Conservation (phyloP, 768 basidiomycete species). For the Mycena metata region DNA sequence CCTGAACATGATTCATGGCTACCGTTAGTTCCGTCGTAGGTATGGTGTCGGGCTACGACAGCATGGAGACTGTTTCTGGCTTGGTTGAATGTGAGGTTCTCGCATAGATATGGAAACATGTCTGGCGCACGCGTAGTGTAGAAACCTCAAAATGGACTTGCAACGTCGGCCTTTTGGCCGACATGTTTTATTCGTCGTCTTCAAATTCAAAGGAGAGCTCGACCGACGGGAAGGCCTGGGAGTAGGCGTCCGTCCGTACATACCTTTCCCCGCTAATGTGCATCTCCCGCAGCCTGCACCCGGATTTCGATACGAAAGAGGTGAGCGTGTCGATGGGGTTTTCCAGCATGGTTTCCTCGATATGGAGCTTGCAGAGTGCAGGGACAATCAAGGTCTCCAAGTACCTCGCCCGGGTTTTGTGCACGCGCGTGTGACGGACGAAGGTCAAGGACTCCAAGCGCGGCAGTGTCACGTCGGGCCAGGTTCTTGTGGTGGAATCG, state of each 20-base stretch:
- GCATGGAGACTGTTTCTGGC: too few species aligned
- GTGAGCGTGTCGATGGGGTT: not conserved
- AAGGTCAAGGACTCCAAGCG: not conserved
- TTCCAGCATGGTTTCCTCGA: not conserved
- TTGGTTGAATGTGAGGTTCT: too few species aligned
- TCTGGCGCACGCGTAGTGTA: too few species aligned
- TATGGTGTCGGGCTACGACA: too few species aligned
- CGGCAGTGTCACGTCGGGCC: not conserved
- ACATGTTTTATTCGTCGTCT: too few species aligned
- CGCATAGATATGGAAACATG: too few species aligned
- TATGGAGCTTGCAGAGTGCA: not conserved
- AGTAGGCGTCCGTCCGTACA: not conserved
- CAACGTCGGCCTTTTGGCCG: too few species aligned
- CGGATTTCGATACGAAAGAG: not conserved
- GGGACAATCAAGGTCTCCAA: constrained; percentile 1
- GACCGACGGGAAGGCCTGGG: not conserved
- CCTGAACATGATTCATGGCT: too few species aligned
- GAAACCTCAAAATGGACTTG: too few species aligned
- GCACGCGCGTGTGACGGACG: not conserved
- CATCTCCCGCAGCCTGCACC: not conserved
- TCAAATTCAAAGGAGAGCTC: too few species aligned
- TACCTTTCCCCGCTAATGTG: not conserved
- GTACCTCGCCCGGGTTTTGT: not conserved
- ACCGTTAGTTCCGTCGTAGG: too few species aligned
- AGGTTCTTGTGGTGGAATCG: too few species aligned